These are phyloP conservation scores for Tephrocybe sp. DNA, from an alignment of 768 basidiomycete genomes.

Conservation along the genomic window DNA sequence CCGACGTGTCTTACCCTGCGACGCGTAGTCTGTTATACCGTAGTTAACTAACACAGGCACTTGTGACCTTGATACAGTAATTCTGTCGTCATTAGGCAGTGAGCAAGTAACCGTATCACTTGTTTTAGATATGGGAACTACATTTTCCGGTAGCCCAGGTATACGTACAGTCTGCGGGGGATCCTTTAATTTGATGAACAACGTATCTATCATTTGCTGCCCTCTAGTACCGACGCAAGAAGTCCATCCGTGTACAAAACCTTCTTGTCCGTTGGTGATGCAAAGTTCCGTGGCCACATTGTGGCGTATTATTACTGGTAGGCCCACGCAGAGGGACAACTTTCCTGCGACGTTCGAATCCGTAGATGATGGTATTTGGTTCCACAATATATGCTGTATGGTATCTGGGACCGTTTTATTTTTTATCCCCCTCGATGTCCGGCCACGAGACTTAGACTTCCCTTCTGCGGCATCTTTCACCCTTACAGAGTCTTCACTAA, in stretches of 20 bases:
- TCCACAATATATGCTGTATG: background rate
- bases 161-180: conserved; percentile 22
- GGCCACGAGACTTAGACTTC: background rate
- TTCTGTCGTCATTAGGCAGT: background rate
- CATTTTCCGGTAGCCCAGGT: conserved; percentile 26
- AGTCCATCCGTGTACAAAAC: conserved; percentile 16
- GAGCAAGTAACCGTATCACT: background rate
- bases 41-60: background rate
- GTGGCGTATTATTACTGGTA: background rate
- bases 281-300: conserved; percentile 17
- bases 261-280: conserved; percentile 35
- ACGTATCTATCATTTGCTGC: conserved; percentile 20
- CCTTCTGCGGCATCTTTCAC: background rate
- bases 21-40: conserved; percentile 26
- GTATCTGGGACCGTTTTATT: background rate
- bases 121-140: conserved; percentile 21
- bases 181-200: conserved; percentile 26
- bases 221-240: background rate
- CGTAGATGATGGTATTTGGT: background rate
- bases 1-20: conserved; percentile 25
- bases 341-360: background rate
- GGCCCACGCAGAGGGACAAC: background rate
- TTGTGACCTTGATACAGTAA: background rate
- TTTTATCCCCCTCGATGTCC: background rate
- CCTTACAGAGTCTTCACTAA: background rate